Conservation (phyloP, 805 yeast genomes). For the Candida corydali region DNA sequence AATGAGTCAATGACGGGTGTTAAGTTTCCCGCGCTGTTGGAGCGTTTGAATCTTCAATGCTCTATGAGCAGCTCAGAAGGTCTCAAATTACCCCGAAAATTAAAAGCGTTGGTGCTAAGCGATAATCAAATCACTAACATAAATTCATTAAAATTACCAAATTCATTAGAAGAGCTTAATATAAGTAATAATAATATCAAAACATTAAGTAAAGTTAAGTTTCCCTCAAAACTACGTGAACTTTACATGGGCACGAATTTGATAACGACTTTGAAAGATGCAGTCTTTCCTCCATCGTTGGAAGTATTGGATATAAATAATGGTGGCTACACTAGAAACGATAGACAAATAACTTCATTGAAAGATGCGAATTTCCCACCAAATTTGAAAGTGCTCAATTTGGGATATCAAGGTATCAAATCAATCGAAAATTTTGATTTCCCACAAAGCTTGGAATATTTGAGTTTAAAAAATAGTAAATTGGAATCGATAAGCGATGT, state of each 20-base stretch:
- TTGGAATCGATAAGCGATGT: conserved; percentile 31
- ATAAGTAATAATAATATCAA: conserved; percentile 39
- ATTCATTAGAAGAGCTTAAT: conserved; percentile 33
- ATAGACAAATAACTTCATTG: conserved; percentile 36
- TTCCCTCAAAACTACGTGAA: conserved; percentile 32
- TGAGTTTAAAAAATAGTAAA: conserved; percentile 38
- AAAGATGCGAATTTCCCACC: conserved; percentile 40
- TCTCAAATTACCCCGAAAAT: conserved; percentile 31
- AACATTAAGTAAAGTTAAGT: conserved; percentile 39
- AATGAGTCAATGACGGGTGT: conserved; percentile 45
- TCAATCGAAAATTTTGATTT: conserved; percentile 36
- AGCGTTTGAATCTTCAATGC: conserved; percentile 35
- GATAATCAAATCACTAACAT: conserved; percentile 42
- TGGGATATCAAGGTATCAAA: conserved; percentile 39
- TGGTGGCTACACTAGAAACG: conserved; percentile 39
- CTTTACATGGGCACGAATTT: conserved; percentile 39
- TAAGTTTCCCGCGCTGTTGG: conserved; percentile 38
- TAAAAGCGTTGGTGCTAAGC: conserved; percentile 29
- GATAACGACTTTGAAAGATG: conserved; percentile 43
- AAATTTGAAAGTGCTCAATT: conserved; percentile 28
- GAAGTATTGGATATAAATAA: conserved; percentile 38
- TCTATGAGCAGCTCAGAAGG: conserved; percentile 45
- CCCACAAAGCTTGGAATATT: conserved; percentile 26
- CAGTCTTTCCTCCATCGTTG: conserved; percentile 33
- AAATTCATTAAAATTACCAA: conserved; percentile 41